phyloP scores from a whole-genome alignment of 495 filamentous ascomycete genomes.

The Cladorrhinum samala region DNA sequence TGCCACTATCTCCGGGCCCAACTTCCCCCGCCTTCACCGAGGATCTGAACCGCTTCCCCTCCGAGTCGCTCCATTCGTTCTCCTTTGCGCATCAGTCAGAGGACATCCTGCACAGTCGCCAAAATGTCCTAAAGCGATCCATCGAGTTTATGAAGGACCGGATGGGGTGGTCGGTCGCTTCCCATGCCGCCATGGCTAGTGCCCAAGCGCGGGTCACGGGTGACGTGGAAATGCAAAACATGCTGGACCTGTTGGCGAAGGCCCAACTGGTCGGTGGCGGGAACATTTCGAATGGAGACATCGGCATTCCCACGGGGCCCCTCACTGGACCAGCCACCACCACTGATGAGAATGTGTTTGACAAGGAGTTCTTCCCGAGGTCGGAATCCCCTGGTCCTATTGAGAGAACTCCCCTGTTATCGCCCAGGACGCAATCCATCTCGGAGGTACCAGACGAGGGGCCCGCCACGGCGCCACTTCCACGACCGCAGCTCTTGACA shows the following conservation, averaged over 20 bases:
- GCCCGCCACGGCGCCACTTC: background rate
- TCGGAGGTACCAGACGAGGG: background rate
- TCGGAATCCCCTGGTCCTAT: constrained; percentile 48
- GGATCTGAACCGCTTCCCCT: constrained; percentile 86
- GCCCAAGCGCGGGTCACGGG: constrained; percentile 78
- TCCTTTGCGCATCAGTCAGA: constrained; percentile 96
- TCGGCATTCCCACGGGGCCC: constrained; percentile 48
- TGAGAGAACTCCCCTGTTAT: constrained; percentile 28
- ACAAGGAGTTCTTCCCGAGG: constrained; percentile 59
- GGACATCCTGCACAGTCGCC: constrained; percentile 80
- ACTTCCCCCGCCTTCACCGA: constrained; percentile 72
- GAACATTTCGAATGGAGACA: constrained; percentile 39
- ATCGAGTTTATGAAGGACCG: constrained; percentile 97
- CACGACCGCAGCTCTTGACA: constrained; percentile 2
- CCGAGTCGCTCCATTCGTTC: constrained; percentile 96
- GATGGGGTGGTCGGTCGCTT: constrained; percentile 66
- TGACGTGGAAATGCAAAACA: constrained; percentile 79
- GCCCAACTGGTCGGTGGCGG: constrained; percentile 65
- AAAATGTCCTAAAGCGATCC: constrained; percentile 88
- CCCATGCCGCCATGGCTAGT: constrained; percentile 50
- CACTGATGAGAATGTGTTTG: constrained; percentile 69
- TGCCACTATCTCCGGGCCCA: constrained; percentile 50
- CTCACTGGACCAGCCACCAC: constrained; percentile 69
- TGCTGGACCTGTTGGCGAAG: constrained; percentile 79
- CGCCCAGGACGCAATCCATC: constrained; percentile 17